Evolutionary conservation across 306 rosid species (phyloP).

Genomic region (Vicia faba): DNA sequence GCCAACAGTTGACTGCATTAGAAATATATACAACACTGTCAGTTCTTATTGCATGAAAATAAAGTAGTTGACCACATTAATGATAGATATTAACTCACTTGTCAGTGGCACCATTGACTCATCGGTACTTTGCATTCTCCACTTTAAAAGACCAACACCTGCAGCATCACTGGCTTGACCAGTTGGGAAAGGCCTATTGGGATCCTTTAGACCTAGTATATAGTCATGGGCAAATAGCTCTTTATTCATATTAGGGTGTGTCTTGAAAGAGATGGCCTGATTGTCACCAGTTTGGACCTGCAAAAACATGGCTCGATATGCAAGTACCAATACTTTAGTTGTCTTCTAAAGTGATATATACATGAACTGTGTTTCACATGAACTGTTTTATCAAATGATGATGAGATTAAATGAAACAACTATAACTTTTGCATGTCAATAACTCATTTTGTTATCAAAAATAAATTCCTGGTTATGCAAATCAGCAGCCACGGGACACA

Average conservation of each 20-base stretch:
- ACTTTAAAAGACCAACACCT: conserved; percentile 81
- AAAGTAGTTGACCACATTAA: background rate
- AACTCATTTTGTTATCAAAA: background rate
- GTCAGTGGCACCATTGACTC: conserved; percentile 81
- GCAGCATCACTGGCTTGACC: conserved; percentile 79
- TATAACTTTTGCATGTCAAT: background rate
- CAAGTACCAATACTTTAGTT: background rate
- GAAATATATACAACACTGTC: conserved; percentile 22
- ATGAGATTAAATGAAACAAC: conserved; percentile 2
- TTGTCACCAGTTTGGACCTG: conserved; percentile 87
- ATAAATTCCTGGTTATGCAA: conserved; percentile 1
- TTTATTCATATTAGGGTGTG: conserved; percentile 97
- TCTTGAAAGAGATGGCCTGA: conserved; percentile 85
- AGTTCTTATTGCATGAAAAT: conserved; percentile 27
- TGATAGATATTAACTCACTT: conserved; percentile 52
- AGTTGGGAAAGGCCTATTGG: conserved; percentile 86
- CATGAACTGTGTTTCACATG: background rate
- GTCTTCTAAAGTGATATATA: background rate
- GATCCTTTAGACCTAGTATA: conserved; percentile 72
- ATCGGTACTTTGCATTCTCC: conserved; percentile 90
- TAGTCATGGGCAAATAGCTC: conserved; percentile 78
- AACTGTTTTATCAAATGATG: background rate
- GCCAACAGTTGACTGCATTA: conserved; percentile 97
- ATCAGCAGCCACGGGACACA: conserved; percentile 1
- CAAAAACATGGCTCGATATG: conserved; percentile 40